These are phyloP conservation scores for Pleurotus cornucopiae DNA, from an alignment of 768 basidiomycete species.

Conservation along the genomic window DNA sequence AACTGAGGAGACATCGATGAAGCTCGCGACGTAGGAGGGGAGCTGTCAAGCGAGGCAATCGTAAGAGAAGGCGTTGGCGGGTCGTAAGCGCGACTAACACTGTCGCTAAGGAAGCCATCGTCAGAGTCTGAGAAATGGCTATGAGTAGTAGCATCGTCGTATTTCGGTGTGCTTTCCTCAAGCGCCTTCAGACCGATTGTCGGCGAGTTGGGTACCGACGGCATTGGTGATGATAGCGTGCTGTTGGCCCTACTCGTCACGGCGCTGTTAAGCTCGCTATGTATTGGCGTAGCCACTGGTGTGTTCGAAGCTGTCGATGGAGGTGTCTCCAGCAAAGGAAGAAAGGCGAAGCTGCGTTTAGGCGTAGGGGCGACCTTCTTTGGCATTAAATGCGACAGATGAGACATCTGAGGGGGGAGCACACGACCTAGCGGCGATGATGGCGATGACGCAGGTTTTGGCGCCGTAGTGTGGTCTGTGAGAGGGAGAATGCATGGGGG, in stretches of 20 bases:
- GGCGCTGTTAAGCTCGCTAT: background rate
- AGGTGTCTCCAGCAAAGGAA: background rate
- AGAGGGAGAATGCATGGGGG: background rate
- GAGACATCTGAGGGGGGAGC: background rate
- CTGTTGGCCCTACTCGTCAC: background rate
- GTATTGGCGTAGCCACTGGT: background rate
- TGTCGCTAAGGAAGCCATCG: background rate
- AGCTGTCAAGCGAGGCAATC: slow-evolving; percentile 1
- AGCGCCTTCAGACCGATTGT: background rate
- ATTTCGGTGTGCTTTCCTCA: background rate
- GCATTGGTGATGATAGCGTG: background rate
- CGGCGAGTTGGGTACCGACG: background rate
- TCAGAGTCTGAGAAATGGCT: background rate
- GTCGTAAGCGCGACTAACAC: background rate
- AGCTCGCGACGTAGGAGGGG: background rate
- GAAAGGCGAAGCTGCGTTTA: background rate
- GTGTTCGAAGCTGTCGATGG: background rate
- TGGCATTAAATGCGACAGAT: background rate
- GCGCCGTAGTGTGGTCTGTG: background rate
- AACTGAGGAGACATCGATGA: slow-evolving; percentile 4
- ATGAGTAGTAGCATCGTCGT: background rate
- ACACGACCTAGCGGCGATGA: background rate
- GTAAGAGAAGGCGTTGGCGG: slow-evolving; percentile 6
- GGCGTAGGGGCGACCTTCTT: background rate
- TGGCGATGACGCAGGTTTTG: background rate